phyloP scores from a whole-genome alignment of 306 rosid genomes.

The Fagus crenata region DNA sequence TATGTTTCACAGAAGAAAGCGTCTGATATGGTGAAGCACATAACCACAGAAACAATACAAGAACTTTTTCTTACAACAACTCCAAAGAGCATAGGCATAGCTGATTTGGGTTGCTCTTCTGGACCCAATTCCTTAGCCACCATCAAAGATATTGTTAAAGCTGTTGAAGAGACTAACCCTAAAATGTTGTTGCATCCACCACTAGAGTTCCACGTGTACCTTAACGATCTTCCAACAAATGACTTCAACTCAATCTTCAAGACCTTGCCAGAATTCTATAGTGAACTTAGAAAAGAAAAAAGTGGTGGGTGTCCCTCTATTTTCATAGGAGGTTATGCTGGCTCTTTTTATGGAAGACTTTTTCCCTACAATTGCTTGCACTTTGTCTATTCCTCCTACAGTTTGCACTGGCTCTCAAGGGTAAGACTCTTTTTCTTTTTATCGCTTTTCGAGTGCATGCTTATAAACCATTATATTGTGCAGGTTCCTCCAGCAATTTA shows the following conservation, averaged over 20 bases:
- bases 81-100: conserved; percentile 77
- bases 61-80: conserved; percentile 52
- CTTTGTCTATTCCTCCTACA: conserved; percentile 77
- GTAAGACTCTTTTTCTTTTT: conserved; percentile 23
- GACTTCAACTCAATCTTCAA: conserved; percentile 95
- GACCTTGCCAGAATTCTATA: conserved; percentile 77
- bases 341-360: conserved; percentile 84
- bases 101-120: conserved; percentile 93
- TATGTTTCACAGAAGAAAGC: conserved; percentile 59
- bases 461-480: conserved; percentile 16
- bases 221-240: conserved; percentile 92
- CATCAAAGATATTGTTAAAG: conserved; percentile 70
- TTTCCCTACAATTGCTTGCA: conserved; percentile 75
- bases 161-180: conserved; percentile 48
- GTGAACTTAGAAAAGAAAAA: conserved; percentile 39
- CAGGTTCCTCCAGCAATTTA: conserved; percentile 76
- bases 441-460: not conserved
- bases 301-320: conserved; percentile 49
- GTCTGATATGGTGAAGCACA: conserved; percentile 75
- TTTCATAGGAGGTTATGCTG: conserved; percentile 85
- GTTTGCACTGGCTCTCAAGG: conserved; percentile 94
- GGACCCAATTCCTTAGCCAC: conserved; percentile 77
- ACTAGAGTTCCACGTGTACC: conserved; percentile 65
- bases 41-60: conserved; percentile 63
- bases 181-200: conserved; percentile 36